Evolutionary conservation across 495 filamentous ascomycete genomes (phyloP).

Genomic region (Aspergillus saccharolyticus): DNA sequence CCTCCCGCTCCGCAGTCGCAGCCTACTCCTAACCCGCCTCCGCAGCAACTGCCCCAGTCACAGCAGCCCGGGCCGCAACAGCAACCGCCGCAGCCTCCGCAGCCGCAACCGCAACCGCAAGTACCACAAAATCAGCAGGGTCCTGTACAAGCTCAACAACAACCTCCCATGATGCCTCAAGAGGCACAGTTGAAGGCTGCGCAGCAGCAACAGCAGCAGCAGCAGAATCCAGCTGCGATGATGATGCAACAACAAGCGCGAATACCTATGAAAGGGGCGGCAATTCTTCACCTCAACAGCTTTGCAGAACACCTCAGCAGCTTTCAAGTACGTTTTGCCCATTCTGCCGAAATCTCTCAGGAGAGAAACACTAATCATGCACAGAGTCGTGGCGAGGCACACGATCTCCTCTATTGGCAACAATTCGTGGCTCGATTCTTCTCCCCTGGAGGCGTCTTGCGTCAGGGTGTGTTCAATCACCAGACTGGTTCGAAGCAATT

Average conservation of each 20-base stretch:
- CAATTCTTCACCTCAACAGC: constrained; percentile 58
- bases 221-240: constrained; percentile 37
- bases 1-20: constrained; percentile 43
- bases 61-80: constrained; percentile 38
- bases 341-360: neutral
- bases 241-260: constrained; percentile 52
- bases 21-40: constrained; percentile 39
- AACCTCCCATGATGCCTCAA: constrained; percentile 36
- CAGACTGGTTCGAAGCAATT: constrained; percentile 61
- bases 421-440: constrained; percentile 72
- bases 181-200: constrained; percentile 43
- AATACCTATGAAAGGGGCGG: constrained; percentile 51
- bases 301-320: constrained; percentile 68
- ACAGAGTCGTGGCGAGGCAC: constrained; percentile 51
- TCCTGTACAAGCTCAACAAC: constrained; percentile 38
- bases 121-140: constrained; percentile 33
- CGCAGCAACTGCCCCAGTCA: constrained; percentile 25
- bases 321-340: constrained; percentile 54
- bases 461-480: constrained; percentile 52
- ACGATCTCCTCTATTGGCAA: constrained; percentile 68
- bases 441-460: constrained; percentile 62
- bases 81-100: constrained; percentile 33
- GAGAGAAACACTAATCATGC: constrained; percentile 20
- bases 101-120: constrained; percentile 21
- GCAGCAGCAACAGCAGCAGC: constrained; percentile 26